Base-by-base conservation (phyloP, 352 stramenopile species). In the Plasmopara viticola region DNA sequence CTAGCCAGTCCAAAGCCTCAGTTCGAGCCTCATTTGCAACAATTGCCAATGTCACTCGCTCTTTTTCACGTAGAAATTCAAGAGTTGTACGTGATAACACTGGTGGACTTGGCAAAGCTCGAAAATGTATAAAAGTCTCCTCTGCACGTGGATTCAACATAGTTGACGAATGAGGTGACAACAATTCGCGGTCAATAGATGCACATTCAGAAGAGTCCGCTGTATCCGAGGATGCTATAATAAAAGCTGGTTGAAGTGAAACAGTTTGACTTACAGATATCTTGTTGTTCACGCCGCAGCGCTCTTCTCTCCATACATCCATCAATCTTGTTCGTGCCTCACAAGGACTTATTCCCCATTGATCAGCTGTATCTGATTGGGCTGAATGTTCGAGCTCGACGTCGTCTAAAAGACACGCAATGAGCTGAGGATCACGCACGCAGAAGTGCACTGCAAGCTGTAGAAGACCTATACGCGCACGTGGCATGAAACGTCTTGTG, bases 1-100 rank as follows among this genome's bases (percentile, higher is more conserved):
- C 64, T 9, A 92, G 63, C 81, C 78, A 92, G 33, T 81, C 74
- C 25, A 78, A 68, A 5, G 77, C 81, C 29, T 90, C 78, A 9
- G 56, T 61, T 8, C 75, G 72, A 9, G 81, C 78, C 54, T 92
- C 74, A 8, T 86, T 64, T 8, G 77, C 78, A 17, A 92, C 76
- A 13, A 90, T 54, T 7, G 64, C 84, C 52, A 92, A 43, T 0
- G 81, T 88, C 30, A 75, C 58, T 12, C 62, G 66, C 48, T 92
- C 81, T 59, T 92, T 68, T 50, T 78, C 72, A 42, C 56, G 56
- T 17, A 89, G 46, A 50, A 72, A 84, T 12, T 67, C 58, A 9
- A 86, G 30, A 5, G 57, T 65, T 3, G 56, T 49, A n/a, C 9
- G 39, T 29, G 33, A 79, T 63, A 47, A 81, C 44, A 17, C 56